A percentile compares a stretch with the other conserved stretches of the same genome.
Evolutionary conservation across 495 filamentous ascomycete species (phyloP).

Genomic region (Hypoxylon intermedium): DNA sequence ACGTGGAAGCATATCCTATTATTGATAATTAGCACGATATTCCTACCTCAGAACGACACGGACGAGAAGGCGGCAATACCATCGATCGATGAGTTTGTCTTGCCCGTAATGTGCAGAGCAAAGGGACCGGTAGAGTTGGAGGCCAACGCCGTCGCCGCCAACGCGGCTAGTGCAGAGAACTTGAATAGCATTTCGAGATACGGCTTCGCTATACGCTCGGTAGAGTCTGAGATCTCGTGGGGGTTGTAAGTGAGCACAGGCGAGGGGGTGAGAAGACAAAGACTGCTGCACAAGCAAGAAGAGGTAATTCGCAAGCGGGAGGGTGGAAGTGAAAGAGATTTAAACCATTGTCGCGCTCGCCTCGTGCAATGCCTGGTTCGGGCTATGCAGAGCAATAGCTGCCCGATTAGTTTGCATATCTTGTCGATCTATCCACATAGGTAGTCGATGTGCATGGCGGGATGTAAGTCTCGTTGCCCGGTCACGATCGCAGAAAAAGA

Average conservation of each 20-base stretch:
- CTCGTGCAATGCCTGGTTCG: constrained; percentile 7
- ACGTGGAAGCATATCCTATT: constrained; percentile 32
- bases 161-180: constrained; percentile 8
- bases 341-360: constrained; percentile 10
- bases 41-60: neutral
- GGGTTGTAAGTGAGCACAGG: neutral
- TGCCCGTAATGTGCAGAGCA: constrained; percentile 32
- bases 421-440: neutral
- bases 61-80: constrained; percentile 12
- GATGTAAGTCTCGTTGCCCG: constrained; percentile 6
- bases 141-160: constrained; percentile 18
- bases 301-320: neutral
- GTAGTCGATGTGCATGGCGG: no score
- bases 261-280: neutral
- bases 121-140: constrained; percentile 33
- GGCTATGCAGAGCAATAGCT: neutral
- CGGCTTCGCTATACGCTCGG: neutral
- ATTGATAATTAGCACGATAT: constrained; percentile 4
- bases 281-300: neutral
- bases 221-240: neutral
- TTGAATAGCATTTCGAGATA: constrained; percentile 15
- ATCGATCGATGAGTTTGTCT: constrained; percentile 25
- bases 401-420: constrained; percentile 2
- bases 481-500: constrained; percentile 1
- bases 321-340: constrained; percentile 15